Conservation (phyloP, 2,329 filamentous ascomycete species). For the Ophiocordyceps camponoti-leonardi region DNA sequence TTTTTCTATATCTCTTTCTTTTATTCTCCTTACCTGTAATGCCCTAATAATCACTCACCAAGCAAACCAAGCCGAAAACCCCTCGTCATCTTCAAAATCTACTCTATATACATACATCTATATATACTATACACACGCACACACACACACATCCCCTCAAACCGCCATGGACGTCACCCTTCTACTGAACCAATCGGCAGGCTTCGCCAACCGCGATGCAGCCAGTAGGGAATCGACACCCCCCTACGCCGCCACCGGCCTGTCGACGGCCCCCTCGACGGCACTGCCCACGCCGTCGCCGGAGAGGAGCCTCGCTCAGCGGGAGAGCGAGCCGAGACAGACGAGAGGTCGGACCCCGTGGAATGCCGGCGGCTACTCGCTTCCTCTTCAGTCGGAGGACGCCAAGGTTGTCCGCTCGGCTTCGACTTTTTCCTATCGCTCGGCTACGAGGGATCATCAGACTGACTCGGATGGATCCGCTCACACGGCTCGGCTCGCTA, state of each 20-base stretch:
- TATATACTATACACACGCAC: not conserved
- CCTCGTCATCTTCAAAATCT: no score
- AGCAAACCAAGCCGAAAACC: no score
- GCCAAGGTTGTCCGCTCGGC: conserved; percentile 14
- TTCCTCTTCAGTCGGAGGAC: conserved; percentile 24
- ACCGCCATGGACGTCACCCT: conserved; percentile 22
- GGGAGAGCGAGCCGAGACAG: conserved; percentile 7
- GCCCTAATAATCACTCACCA: not conserved
- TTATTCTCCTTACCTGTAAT: not conserved
- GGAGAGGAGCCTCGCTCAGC: conserved; percentile 10
- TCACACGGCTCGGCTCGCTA: conserved; percentile 3
- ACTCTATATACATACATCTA: no score
- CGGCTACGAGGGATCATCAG: conserved; percentile 9
- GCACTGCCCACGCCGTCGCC: conserved; percentile 17
- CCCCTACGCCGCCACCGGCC: not conserved
- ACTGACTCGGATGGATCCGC: conserved; percentile 7
- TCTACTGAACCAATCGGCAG: conserved; percentile 19
- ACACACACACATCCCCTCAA: conserved; percentile 1
- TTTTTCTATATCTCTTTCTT: no score
- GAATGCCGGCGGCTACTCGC: conserved; percentile 31
- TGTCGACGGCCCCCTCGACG: conserved; percentile 2
- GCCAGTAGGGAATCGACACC: conserved; percentile 4
- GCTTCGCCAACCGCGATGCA: conserved; percentile 1
- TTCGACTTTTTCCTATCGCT: conserved; percentile 7
- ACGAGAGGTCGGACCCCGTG: conserved; percentile 25